Percentiles rank a stretch among this genome's conserved stretches.
Evolutionary conservation across 306 rosid genomes (phyloP).

Genomic region (Lagenaria siceraria): DNA sequence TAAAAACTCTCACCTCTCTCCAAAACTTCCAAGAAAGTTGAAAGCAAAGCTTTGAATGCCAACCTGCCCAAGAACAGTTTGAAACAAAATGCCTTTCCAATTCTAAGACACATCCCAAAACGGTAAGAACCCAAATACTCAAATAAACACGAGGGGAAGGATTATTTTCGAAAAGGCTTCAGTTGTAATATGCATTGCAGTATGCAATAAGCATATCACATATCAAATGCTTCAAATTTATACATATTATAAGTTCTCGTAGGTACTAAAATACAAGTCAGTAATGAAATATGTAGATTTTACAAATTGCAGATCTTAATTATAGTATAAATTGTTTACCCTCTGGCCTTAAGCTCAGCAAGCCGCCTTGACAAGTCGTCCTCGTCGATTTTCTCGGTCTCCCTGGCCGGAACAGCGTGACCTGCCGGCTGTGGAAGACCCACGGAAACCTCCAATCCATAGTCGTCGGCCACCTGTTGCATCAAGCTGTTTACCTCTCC

Average conservation of each 20-base stretch:
- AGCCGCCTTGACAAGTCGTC: conserved; percentile 82
- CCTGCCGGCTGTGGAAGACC: conserved; percentile 81
- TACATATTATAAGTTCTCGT: not conserved
- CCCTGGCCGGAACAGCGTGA: conserved; percentile 78
- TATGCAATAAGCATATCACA: not conserved
- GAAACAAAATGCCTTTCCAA: not conserved
- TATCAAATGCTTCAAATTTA: not conserved
- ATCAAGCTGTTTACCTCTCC: conserved; percentile 88
- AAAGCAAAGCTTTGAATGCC: not conserved
- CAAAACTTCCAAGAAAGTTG: not conserved
- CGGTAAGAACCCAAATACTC: not conserved
- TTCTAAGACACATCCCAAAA: not conserved
- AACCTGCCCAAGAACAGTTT: not conserved
- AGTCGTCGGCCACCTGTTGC: conserved; percentile 97
- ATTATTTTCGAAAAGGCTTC: not conserved
- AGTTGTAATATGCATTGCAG: not conserved
- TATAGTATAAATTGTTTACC: conserved; percentile 19
- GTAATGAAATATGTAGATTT: not conserved
- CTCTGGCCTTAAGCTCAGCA: conserved; percentile 96
- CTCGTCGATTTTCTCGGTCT: conserved; percentile 74
- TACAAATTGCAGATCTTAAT: not conserved
- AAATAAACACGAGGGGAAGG: not conserved
- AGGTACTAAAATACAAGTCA: not conserved
- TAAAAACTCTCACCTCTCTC: not conserved
- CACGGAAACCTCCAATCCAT: conserved; percentile 92